These are phyloP conservation scores for Phytopythium delawarense DNA, from an alignment of 352 stramenopile genomes.

Conservation along the genomic window DNA sequence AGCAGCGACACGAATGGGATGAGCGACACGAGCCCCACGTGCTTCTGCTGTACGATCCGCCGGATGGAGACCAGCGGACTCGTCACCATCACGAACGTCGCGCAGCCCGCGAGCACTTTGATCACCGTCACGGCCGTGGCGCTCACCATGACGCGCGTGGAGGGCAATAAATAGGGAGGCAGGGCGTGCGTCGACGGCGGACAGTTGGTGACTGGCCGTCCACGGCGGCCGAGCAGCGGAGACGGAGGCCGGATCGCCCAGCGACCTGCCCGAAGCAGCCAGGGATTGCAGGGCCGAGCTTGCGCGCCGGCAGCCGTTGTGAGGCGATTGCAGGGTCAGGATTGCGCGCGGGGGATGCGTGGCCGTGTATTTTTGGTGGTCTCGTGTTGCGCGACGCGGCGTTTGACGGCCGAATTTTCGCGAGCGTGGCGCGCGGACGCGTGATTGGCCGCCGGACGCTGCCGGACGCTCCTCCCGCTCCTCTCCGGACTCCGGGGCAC, in stretches of 20 bases:
- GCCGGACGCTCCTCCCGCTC: background rate
- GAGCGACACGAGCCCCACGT: conserved; percentile 27
- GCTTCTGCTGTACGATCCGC: conserved; percentile 19
- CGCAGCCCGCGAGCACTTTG: conserved; percentile 21
- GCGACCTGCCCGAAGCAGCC: conserved; percentile 2
- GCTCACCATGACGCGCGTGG: conserved; percentile 13
- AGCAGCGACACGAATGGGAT: conserved; percentile 30
- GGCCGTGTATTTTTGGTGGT: conserved; percentile 4
- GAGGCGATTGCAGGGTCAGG: conserved; percentile 1
- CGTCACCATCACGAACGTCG: conserved; percentile 21
- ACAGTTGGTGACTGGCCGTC: too few relatives aligned
- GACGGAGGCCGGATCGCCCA: too few relatives aligned
- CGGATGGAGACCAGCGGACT: conserved; percentile 27
- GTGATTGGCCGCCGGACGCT: background rate
- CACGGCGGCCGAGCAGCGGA: too few relatives aligned
- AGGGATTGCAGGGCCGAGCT: conserved; percentile 2
- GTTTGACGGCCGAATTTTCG: background rate
- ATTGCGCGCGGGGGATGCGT: background rate
- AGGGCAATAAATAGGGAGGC: background rate
- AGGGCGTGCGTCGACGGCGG: too few relatives aligned
- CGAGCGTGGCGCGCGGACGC: background rate
- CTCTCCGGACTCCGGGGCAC: background rate
- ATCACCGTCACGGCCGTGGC: conserved; percentile 17
- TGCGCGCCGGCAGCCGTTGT: background rate
- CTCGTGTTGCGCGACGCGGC: background rate